Evolutionary conservation across 108 stramenopile genomes (phyloP).

Genomic region (Nitzschia sp.): DNA sequence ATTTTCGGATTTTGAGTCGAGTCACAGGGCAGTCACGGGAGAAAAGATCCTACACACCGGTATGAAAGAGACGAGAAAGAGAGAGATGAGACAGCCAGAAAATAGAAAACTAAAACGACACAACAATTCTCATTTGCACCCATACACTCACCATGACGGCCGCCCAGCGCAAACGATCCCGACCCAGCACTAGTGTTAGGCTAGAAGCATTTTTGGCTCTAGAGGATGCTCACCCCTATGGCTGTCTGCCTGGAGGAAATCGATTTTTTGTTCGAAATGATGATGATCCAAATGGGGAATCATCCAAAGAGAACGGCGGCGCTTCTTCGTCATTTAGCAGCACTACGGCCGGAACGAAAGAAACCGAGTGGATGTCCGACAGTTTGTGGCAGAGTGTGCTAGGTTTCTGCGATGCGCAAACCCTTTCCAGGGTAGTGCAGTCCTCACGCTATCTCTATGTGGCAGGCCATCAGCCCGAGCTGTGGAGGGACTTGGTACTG

Average conservation of each 20-base stretch:
- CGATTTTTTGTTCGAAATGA: conserved; percentile 40
- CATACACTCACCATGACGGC: conserved; percentile 14
- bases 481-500: conserved; percentile 84
- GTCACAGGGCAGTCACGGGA: too few species aligned
- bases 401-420: conserved; percentile 56
- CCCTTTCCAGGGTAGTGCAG: conserved; percentile 39
- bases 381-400: conserved; percentile 57
- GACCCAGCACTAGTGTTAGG: background rate
- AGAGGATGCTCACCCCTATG: conserved; percentile 66
- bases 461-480: conserved; percentile 75
- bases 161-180: conserved; percentile 9
- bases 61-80: too few species aligned
- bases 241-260: conserved; percentile 76
- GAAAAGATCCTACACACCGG: too few species aligned
- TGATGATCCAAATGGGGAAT: background rate
- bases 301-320: background rate
- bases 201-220: conserved; percentile 26
- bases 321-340: background rate
- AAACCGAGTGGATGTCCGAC: conserved; percentile 47
- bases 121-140: conserved; percentile 12
- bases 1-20: too few species aligned
- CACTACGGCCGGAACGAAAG: background rate
- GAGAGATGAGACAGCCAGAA: too few species aligned
- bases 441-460: conserved; percentile 72
- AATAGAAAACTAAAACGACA: too few species aligned